Conservation (phyloP, 2,329 filamentous ascomycete genomes). For the Eutypella sp. region DNA sequence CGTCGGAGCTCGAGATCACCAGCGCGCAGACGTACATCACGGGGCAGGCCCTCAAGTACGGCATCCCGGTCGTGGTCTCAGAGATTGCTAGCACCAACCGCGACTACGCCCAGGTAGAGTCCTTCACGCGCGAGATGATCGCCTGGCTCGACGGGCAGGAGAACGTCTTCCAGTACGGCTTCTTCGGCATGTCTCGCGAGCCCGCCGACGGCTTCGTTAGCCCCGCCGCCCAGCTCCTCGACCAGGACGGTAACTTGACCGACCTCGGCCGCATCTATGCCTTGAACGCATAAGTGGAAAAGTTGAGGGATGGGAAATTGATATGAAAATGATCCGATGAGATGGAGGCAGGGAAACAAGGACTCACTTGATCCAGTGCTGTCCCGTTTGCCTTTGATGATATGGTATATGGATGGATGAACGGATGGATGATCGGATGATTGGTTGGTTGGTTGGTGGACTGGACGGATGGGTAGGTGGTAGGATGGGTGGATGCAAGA, state of each 20-base stretch:
- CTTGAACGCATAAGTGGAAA: background rate
- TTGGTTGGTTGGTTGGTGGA: background rate
- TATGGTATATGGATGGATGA: background rate
- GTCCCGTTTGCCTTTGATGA: background rate
- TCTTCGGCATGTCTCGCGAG: conserved; percentile 39
- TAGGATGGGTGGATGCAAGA: background rate
- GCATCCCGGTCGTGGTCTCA: conserved; percentile 26
- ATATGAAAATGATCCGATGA: too few species aligned
- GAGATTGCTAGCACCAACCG: conserved; percentile 38
- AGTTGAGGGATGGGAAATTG: background rate
- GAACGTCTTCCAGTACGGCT: conserved; percentile 38
- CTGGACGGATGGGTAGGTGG: background rate
- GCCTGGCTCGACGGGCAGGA: conserved; percentile 38
- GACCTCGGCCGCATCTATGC: conserved; percentile 17
- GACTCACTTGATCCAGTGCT: too few species aligned
- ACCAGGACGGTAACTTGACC: conserved; percentile 34
- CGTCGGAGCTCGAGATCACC: conserved; percentile 21
- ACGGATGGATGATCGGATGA: background rate
- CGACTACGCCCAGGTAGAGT: conserved; percentile 29
- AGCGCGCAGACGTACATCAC: conserved; percentile 32
- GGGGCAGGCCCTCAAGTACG: conserved; percentile 30
- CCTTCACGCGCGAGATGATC: conserved; percentile 33
- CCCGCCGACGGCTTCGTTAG: conserved; percentile 40
- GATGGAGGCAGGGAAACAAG: too few species aligned
- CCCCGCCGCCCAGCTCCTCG: conserved; percentile 41